Conservation (phyloP, 805 yeast species). For the Wickerhamiella hasegawae region DNA sequence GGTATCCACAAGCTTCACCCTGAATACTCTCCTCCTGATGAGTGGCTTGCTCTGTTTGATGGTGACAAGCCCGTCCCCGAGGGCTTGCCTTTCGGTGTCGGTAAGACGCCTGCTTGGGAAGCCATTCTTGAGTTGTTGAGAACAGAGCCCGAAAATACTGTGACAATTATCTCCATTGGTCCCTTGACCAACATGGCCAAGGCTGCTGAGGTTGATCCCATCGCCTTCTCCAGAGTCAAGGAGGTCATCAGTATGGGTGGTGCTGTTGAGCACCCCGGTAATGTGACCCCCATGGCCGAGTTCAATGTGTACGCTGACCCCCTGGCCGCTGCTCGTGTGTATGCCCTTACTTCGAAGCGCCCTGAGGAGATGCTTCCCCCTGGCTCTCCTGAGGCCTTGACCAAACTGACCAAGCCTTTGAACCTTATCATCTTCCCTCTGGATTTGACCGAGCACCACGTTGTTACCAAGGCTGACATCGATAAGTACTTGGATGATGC, state of each 20-base stretch:
- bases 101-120: conserved; percentile 17
- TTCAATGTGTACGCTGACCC: conserved; percentile 28
- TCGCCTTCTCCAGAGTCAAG: conserved; percentile 22
- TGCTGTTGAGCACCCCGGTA: conserved; percentile 23
- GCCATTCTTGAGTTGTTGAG: conserved; percentile 24
- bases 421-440: conserved; percentile 23
- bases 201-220: conserved; percentile 26
- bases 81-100: conserved; percentile 18
- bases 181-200: conserved; percentile 27
- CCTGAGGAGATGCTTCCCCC: conserved; percentile 21
- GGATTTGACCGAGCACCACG: conserved; percentile 23
- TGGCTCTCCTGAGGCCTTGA: conserved; percentile 9
- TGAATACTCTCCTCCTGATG: conserved; percentile 20
- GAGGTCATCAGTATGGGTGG: conserved; percentile 28
- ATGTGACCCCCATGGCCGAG: conserved; percentile 27
- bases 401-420: conserved; percentile 14
- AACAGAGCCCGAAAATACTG: conserved; percentile 22
- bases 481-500: conserved; percentile 10
- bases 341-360: conserved; percentile 19
- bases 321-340: conserved; percentile 25
- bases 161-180: conserved; percentile 25
- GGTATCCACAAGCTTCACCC: conserved; percentile 24
- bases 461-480: conserved; percentile 12
- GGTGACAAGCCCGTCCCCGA: conserved; percentile 6
- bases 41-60: conserved; percentile 18